Base-by-base conservation (phyloP, 345 rosid genomes). In the Citrus unshiu region DNA sequence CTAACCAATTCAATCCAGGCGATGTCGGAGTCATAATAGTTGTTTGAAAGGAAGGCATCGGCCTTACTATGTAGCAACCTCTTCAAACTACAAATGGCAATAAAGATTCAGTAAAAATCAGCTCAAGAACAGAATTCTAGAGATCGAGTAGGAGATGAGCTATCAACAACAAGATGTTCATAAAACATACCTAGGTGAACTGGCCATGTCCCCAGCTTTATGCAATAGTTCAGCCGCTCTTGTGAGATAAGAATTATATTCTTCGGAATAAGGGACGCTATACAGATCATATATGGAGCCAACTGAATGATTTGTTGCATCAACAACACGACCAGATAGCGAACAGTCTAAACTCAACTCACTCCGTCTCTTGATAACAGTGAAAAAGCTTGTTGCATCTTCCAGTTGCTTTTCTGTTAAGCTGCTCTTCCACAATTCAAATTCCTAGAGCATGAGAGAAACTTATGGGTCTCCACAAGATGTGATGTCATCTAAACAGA, bases 1-100 rank as follows among this genome's bases (percentile, higher is more conserved):
- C 93, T 85, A 78, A 95, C 99, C 98, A 95, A 83, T 79, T 95
- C 98, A 96, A 95, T 95, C 99, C 98, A 93, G 64, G 98, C 96
- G 72, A 95, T 87, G 84, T 92, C 99, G 0, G 99, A 95, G 65
- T 91, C 96, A 81, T 91, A 90, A 76, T 93, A 95, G 62, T 93
- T 89, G 86, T 95, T 93, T 73, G 99, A 92, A 68, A 92, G 90
- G 88, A 95, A 95, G 22, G 98, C 97, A 62, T 88, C 89, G 12
- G 97, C 99, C 87, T 92, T 95, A 87, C 92, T 80, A 49, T 93
- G 96, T 68, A 95, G 87, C 72, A 93, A 88, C 86, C 87, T 91
- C 95, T 90, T 93, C 88, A 95, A 90, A 84, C 99, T 95, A 83
- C 78, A 83, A 13, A 35, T 76, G 59, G 70, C 16, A 62, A 82